Evolutionary conservation across 1,284 basidiomycete species (phyloP).

Genomic region (Ceraceosorus bombacis): DNA sequence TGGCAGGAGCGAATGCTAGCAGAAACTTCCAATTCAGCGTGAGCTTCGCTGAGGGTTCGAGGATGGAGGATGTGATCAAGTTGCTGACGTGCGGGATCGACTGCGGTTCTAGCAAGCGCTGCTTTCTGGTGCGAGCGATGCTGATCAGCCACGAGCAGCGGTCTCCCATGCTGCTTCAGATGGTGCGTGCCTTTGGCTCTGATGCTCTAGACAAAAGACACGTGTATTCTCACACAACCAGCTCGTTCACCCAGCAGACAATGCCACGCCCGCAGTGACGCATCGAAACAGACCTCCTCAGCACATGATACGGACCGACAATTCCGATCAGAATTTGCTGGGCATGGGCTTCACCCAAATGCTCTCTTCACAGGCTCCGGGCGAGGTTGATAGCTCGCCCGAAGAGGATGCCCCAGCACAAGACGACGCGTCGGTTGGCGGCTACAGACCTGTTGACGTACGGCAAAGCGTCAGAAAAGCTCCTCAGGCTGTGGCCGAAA

Average conservation of each 20-base stretch:
- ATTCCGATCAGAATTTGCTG: slow-evolving; percentile 79
- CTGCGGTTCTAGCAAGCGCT: too few species aligned
- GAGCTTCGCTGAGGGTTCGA: slow-evolving; percentile 4
- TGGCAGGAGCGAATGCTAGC: slow-evolving; percentile 36
- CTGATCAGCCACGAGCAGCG: slow-evolving; percentile 12
- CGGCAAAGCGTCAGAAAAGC: not conserved
- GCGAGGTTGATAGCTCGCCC: too few species aligned
- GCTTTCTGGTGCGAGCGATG: not conserved
- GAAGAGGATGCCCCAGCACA: too few species aligned
- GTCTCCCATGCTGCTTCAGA: not conserved
- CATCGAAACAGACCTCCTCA: slow-evolving; percentile 56
- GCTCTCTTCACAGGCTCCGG: not conserved
- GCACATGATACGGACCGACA: slow-evolving; percentile 84
- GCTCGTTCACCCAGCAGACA: too few species aligned
- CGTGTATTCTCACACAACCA: too few species aligned
- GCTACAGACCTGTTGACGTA: not conserved
- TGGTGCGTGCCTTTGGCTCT: not conserved
- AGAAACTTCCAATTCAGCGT: slow-evolving; percentile 35
- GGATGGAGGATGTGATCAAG: too few species aligned
- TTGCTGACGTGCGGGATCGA: too few species aligned
- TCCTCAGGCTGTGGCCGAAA: slow-evolving; percentile 57
- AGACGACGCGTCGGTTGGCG: not conserved
- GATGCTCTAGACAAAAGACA: too few species aligned
- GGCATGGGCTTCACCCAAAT: slow-evolving; percentile 53
- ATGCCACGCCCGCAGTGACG: too few species aligned